Percentiles rank a stretch among this genome's conserved stretches.
Evolutionary conservation across 2,329 filamentous ascomycete genomes (phyloP).

Genomic region (Penicillium sp.): DNA sequence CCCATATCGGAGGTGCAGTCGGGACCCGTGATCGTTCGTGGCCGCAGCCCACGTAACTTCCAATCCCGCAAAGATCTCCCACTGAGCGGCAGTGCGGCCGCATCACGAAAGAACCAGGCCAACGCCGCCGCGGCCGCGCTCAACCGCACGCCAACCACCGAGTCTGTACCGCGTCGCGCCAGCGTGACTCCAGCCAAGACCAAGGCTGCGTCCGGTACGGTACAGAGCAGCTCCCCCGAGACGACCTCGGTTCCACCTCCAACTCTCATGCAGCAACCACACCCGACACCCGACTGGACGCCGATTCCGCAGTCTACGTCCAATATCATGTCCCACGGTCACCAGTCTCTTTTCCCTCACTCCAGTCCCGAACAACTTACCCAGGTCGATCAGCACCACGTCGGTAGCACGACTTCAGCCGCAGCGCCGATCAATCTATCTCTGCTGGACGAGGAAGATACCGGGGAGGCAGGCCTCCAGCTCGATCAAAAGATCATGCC

Average conservation of each 20-base stretch:
- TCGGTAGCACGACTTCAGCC: conserved; percentile 24
- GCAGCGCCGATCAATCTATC: conserved; percentile 52
- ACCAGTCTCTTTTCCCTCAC: conserved; percentile 44
- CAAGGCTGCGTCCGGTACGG: conserved; percentile 20
- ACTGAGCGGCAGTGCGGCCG: conserved; percentile 70
- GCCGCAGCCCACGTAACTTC: conserved; percentile 89
- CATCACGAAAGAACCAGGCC: conserved; percentile 63
- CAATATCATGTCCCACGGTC: conserved; percentile 21
- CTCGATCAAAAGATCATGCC: conserved; percentile 21
- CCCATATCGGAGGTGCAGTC: conserved; percentile 79
- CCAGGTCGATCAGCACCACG: conserved; percentile 38
- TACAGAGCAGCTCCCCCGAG: conserved; percentile 36
- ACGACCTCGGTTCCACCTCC: conserved; percentile 29
- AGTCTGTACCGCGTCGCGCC: conserved; percentile 25
- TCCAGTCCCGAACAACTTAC: conserved; percentile 50
- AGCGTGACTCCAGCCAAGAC: conserved; percentile 27
- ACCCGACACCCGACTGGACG: conserved; percentile 34
- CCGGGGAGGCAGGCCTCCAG: conserved; percentile 34
- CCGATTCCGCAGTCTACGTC: conserved; percentile 29
- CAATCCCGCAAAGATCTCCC: conserved; percentile 90
- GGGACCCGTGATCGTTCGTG: conserved; percentile 86
- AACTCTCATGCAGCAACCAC: conserved; percentile 24
- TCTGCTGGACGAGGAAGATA: conserved; percentile 54
- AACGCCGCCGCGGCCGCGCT: conserved; percentile 28
- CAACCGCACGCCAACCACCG: conserved; percentile 30